Conservation (phyloP, 495 filamentous ascomycete species). For the Neurospora sp. region DNA sequence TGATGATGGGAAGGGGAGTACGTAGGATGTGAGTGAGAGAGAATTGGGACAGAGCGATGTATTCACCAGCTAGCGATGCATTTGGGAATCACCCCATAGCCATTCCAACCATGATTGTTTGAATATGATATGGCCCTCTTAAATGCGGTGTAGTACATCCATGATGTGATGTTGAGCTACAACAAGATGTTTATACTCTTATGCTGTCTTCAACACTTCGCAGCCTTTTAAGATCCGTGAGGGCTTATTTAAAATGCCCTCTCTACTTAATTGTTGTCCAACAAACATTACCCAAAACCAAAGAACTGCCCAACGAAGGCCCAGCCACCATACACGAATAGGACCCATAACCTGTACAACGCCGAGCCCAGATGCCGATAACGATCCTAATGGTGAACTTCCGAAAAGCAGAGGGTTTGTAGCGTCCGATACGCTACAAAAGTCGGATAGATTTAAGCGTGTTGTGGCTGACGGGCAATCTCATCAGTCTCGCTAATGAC, state of each 20-base stretch:
- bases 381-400: neutral
- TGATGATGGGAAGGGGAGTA: neutral
- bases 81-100: neutral
- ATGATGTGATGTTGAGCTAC: neutral
- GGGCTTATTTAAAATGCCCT: neutral
- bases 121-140: neutral
- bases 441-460: neutral
- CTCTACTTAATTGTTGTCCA: neutral
- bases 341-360: neutral
- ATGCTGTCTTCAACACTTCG: neutral
- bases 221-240: neutral
- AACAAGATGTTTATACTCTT: neutral
- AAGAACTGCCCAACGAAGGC: neutral
- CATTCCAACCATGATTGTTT: neutral
- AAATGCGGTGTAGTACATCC: neutral
- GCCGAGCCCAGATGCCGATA: neutral
- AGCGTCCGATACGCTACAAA: neutral
- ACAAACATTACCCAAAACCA: neutral
- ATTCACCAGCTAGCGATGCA: neutral
- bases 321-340: neutral
- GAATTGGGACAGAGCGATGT: neutral
- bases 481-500: conserved; percentile 50
- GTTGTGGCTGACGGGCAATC: conserved; percentile 4
- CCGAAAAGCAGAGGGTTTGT: neutral
- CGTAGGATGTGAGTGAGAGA: neutral